Base-by-base conservation (phyloP, 768 basidiomycete genomes). In the Tremella fuciformis region DNA sequence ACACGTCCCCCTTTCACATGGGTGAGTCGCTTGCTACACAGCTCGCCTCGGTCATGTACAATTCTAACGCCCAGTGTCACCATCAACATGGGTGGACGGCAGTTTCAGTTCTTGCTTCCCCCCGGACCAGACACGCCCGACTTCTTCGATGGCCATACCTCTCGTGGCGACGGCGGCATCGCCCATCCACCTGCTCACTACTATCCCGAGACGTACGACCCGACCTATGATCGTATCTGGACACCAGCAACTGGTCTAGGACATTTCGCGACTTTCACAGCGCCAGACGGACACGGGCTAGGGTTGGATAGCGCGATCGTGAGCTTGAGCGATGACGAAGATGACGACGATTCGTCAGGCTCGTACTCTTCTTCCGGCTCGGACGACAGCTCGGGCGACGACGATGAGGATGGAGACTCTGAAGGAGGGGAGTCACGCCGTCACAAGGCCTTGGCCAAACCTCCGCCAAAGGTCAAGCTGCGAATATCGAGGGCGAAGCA, bases 1-100 rank as follows among this genome's bases (percentile, higher is more conserved):
- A 60, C 84, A 86, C 60, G 88, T 91, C n/a, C 84, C 88, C 26
- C 80, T 99, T 19, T 81, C 86, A 38, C 89, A 91, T 75, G 83
- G 89, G 94, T 91, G 58, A 50, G 81, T 77, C 18, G 8, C n/a
- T 13, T 40, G n/a, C n/a, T n/a, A n/a, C n/a, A n/a, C 18, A 19
- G 22, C 7, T n/a, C 15, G 15, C 15, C 18, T 34, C 16, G 9
- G 41, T 8, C 47, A 34, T 51, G 15, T 47, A 15, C 18, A 13
- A 42, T 25, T 8, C 53, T 51, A 24, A 58, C 15, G 22, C 8
- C 6, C 42, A 46, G 42, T 22, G 42, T 46, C 42, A 46, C 42
- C 22, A 46, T 46, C 42, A 46, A 46, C 42, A 46, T 46, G 42
- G 42, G 42, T 6, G 42, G 42, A 18, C n/a, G 42, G 22, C 42